Conservation (phyloP, 805 yeast genomes). For the Torulaspora gathmanii region DNA sequence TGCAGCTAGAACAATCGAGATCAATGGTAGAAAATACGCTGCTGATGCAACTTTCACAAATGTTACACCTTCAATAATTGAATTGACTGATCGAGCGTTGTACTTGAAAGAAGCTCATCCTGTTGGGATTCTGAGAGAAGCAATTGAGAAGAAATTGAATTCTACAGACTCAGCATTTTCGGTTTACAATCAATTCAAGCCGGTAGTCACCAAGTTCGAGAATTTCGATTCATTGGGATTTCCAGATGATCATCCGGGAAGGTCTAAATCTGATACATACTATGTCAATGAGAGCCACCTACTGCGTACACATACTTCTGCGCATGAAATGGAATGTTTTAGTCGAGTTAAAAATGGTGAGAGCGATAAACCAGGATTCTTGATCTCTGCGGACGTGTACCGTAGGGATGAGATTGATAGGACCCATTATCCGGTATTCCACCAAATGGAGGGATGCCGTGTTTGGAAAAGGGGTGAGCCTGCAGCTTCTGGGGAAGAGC, state of each 20-base stretch:
- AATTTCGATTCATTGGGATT: constrained; percentile 92
- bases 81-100: constrained; percentile 63
- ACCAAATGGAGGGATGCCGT: constrained; percentile 96
- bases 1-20: constrained; percentile 8
- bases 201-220: constrained; percentile 74
- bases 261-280: constrained; percentile 89
- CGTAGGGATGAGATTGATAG: constrained; percentile 92
- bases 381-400: constrained; percentile 93
- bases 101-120: constrained; percentile 80
- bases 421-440: constrained; percentile 96
- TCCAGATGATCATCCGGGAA: constrained; percentile 88
- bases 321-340: constrained; percentile 90
- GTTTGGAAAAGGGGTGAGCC: constrained; percentile 60
- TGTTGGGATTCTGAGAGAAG: constrained; percentile 71
- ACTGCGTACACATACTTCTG: constrained; percentile 92
- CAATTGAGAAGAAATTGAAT: constrained; percentile 65
- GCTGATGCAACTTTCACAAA: constrained; percentile 77
- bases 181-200: constrained; percentile 66
- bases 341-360: constrained; percentile 44
- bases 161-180: constrained; percentile 64
- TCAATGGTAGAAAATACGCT: constrained; percentile 49
- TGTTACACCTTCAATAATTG: constrained; percentile 67
- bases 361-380: constrained; percentile 62
- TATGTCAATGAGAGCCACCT: constrained; percentile 70
- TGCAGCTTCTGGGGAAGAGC: constrained; percentile 20